Conservation (phyloP, 164 flowering plant genomes). For the Sedum album region DNA sequence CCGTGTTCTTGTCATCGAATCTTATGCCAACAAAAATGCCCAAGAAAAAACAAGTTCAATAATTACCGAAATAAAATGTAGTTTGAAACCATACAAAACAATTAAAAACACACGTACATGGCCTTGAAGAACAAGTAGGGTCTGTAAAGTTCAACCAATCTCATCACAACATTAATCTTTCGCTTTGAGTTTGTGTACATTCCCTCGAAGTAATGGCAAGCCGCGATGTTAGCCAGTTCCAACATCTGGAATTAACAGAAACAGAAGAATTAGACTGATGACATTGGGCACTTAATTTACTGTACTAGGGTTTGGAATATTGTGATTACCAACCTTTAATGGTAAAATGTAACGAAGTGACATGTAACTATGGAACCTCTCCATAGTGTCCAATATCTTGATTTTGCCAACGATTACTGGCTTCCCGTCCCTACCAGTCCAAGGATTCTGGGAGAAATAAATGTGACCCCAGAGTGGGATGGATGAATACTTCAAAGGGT, state of each 20-base stretch:
- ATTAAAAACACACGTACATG: constrained; percentile 24
- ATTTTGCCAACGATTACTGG: constrained; percentile 25
- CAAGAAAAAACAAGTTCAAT: not conserved
- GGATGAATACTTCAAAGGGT: not conserved
- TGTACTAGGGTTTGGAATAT: not conserved
- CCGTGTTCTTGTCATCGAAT: constrained; percentile 26
- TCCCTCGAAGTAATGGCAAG: constrained; percentile 22
- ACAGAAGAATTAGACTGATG: not conserved
- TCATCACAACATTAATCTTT: constrained; percentile 29
- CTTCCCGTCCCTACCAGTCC: constrained; percentile 27
- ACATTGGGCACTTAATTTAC: not conserved
- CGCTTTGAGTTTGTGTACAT: constrained; percentile 20
- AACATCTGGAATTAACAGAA: constrained; percentile 25
- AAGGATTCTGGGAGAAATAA: constrained; percentile 36
- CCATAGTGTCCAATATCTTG: constrained; percentile 18
- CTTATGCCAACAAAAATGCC: constrained; percentile 9
- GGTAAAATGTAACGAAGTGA: constrained; percentile 35
- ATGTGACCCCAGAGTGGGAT: not conserved
- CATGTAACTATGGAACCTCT: constrained; percentile 23
- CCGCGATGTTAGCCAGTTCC: constrained; percentile 23
- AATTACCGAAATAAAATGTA: not conserved
- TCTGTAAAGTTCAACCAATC: constrained; percentile 35
- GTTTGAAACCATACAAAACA: not conserved
- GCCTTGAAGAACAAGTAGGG: constrained; percentile 55
- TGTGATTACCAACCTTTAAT: constrained; percentile 37